Conservation (phyloP, 1,284 basidiomycete genomes). For the Athelia psychrophila region DNA sequence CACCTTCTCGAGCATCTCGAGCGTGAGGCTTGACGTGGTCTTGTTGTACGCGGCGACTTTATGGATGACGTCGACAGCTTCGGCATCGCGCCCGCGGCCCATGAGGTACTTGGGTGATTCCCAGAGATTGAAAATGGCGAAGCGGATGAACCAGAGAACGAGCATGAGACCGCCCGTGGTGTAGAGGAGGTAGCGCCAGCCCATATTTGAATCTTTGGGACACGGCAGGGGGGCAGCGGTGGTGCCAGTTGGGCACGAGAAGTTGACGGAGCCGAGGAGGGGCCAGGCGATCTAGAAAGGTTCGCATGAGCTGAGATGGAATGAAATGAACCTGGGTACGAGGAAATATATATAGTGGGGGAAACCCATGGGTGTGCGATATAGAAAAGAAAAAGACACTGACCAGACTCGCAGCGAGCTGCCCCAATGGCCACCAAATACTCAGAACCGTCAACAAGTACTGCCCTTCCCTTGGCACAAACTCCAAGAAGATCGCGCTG, state of each 20-base stretch:
- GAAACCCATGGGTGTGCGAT: no score
- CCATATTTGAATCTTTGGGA: slow-evolving; percentile 46
- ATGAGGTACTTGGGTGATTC: slow-evolving; percentile 80
- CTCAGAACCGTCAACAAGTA: slow-evolving; percentile 62
- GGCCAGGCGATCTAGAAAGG: slow-evolving; percentile 56
- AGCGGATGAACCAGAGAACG: slow-evolving; percentile 62
- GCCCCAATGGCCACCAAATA: slow-evolving; percentile 65
- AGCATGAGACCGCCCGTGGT: slow-evolving; percentile 63
- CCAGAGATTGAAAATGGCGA: slow-evolving; percentile 70
- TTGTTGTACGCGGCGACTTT: slow-evolving; percentile 71
- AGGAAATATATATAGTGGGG: no score
- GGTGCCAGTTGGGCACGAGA: slow-evolving; percentile 51
- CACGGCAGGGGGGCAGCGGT: slow-evolving; percentile 32
- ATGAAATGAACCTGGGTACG: no score
- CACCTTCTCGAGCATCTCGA: slow-evolving; percentile 40
- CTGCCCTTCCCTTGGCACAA: slow-evolving; percentile 58
- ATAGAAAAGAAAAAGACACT: slow-evolving; percentile 4
- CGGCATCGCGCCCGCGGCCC: slow-evolving; percentile 65
- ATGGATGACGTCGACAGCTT: slow-evolving; percentile 70
- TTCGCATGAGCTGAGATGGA: no score
- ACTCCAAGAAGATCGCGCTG: slow-evolving; percentile 73
- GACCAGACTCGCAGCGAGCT: slow-evolving; percentile 56
- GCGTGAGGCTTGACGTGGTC: slow-evolving; percentile 38
- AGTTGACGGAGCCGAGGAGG: slow-evolving; percentile 59
- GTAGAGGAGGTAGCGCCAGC: slow-evolving; percentile 73